A percentile compares a stretch with the other conserved stretches of the same genome.
Evolutionary conservation across 139 green algal genomes (phyloP).

Genomic region (Pseudopediastrum boryanum): DNA sequence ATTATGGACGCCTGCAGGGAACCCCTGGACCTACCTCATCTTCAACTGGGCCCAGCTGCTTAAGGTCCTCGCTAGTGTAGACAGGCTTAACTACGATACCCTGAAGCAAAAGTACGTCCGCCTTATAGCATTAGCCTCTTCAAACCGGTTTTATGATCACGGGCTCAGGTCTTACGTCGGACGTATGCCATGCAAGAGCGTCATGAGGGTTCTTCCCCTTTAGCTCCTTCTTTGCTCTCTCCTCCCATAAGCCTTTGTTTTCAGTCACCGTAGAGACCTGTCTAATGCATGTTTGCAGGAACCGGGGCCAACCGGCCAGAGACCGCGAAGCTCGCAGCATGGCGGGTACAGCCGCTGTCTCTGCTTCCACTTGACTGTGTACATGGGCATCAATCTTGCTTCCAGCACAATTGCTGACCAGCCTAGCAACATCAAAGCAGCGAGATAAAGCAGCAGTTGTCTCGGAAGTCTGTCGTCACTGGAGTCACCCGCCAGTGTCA

Average conservation of each 20-base stretch:
- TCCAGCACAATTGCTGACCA: too few relatives aligned
- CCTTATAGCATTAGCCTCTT: background rate
- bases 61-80: conserved; percentile 50
- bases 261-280: conserved; percentile 2
- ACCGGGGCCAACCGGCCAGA: too few relatives aligned
- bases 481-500: too few relatives aligned
- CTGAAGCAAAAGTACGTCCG: background rate
- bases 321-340: too few relatives aligned
- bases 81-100: conserved; percentile 62
- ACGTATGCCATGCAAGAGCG: conserved; percentile 11
- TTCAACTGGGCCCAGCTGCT: conserved; percentile 22
- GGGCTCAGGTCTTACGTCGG: conserved; percentile 3
- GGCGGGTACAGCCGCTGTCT: too few relatives aligned
- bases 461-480: too few relatives aligned
- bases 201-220: conserved; percentile 38
- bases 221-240: conserved; percentile 39
- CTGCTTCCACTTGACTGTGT: too few relatives aligned
- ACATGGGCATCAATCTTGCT: too few relatives aligned
- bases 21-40: conserved; percentile 41
- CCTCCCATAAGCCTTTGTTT: conserved; percentile 19
- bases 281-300: too few relatives aligned
- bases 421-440: too few relatives aligned
- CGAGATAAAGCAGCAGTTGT: too few relatives aligned
- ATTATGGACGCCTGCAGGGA: background rate
- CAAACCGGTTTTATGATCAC: background rate